Percentiles rank a stretch among this genome's conserved stretches.
Evolutionary conservation across 1,139 yeast species (phyloP).

Genomic region (Yamadazyma triangularis): DNA sequence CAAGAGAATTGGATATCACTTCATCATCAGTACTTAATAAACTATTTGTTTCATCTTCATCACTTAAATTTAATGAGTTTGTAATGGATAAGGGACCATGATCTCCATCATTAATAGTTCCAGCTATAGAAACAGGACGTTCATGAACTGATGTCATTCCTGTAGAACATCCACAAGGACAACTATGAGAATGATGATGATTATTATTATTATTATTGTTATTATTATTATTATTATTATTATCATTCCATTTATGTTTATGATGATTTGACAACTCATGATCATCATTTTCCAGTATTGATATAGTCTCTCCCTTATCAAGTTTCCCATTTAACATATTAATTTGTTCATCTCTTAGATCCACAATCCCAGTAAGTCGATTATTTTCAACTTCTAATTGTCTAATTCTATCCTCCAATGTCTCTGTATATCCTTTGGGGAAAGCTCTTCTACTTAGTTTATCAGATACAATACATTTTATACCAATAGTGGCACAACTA

Average conservation of each 20-base stretch:
- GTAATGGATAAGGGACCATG: slow-evolving; percentile 25
- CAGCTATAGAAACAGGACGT: slow-evolving; percentile 61
- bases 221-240: no score
- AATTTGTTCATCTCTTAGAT: slow-evolving; percentile 59
- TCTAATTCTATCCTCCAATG: slow-evolving; percentile 42
- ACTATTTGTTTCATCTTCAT: slow-evolving; percentile 44
- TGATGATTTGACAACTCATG: no score
- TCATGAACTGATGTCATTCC: slow-evolving; percentile 50
- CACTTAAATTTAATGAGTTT: slow-evolving; percentile 42
- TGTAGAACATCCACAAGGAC: slow-evolving; percentile 50
- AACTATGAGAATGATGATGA: slow-evolving; percentile 40
- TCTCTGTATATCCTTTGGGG: slow-evolving; percentile 49
- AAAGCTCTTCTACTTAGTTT: slow-evolving; percentile 41
- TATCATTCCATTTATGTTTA: background rate
- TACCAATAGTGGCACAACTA: slow-evolving; percentile 38
- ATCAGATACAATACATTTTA: slow-evolving; percentile 44
- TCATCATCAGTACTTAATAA: slow-evolving; percentile 29
- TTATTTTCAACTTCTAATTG: slow-evolving; percentile 43
- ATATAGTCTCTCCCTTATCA: background rate
- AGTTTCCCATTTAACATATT: slow-evolving; percentile 8
- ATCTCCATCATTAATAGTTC: slow-evolving; percentile 33
- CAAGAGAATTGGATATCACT: slow-evolving; percentile 11
- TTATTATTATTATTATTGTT: no score
- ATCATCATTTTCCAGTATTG: no score
- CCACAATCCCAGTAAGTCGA: slow-evolving; percentile 45